A percentile compares a stretch with the other conserved stretches of the same genome.
These are phyloP conservation scores for Trichoderma hamatum DNA, from an alignment of 2,329 filamentous ascomycete species.

Conservation along the genomic window DNA sequence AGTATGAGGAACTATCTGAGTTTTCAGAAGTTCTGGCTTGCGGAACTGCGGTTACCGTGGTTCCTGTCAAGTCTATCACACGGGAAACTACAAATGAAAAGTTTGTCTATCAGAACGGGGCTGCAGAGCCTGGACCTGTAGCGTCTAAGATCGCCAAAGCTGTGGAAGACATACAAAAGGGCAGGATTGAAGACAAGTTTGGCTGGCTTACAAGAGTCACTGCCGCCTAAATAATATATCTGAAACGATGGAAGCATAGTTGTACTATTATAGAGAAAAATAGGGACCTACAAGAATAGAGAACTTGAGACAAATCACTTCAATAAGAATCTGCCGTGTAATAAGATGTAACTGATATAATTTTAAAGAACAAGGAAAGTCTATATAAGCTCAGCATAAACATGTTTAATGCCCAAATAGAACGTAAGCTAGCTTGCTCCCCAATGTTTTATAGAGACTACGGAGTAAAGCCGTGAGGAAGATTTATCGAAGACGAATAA, in stretches of 20 bases:
- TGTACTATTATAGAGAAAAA: not conserved
- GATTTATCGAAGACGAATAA: too few relatives aligned
- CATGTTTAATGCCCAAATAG: not conserved
- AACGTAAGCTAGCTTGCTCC: not conserved
- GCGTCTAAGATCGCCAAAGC: not conserved
- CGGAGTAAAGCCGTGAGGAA: not conserved
- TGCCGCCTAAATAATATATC: not conserved
- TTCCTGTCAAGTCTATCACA: not conserved
- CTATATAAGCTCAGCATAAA: not conserved
- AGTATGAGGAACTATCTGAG: not conserved
- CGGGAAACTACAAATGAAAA: not conserved
- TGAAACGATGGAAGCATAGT: not conserved
- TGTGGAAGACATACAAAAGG: not conserved
- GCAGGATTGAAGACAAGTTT: not conserved
- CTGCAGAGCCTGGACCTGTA: not conserved
- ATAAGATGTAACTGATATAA: too few relatives aligned
- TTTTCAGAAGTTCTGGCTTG: not conserved
- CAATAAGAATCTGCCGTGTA: too few relatives aligned
- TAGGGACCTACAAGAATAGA: too few relatives aligned
- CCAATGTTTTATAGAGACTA: not conserved
- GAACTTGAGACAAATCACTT: too few relatives aligned
- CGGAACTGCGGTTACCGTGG: not conserved
- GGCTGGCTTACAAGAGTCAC: not conserved
- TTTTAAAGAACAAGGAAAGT: too few relatives aligned
- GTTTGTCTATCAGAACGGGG: not conserved